Evolutionary conservation across 495 filamentous ascomycete species (phyloP).

Genomic region (Daldinia concentrica): DNA sequence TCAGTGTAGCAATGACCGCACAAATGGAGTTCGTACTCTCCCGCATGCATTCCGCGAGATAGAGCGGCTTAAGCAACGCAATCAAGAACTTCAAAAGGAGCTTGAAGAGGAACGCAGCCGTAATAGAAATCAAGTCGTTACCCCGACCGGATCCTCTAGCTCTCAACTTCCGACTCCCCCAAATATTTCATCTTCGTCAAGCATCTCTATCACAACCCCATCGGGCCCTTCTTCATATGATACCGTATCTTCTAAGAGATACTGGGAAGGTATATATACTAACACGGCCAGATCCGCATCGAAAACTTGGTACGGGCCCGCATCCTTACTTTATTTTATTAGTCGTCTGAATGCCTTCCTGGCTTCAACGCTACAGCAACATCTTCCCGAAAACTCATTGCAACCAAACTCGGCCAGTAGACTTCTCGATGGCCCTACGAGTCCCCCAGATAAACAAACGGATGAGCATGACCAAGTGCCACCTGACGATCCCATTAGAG

Average conservation of each 20-base stretch:
- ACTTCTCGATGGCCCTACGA: constrained; percentile 17
- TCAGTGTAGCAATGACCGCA: constrained; percentile 51
- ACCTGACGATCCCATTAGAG: constrained; percentile 6
- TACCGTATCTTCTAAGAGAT: constrained; percentile 20
- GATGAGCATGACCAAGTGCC: background rate
- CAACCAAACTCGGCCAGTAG: constrained; percentile 27
- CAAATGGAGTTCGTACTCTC: constrained; percentile 46
- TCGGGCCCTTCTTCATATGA: constrained; percentile 7
- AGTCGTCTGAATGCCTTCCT: constrained; percentile 49
- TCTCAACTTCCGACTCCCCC: constrained; percentile 10
- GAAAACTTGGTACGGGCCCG: constrained; percentile 52
- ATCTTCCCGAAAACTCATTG: constrained; percentile 27
- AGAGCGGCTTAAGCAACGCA: constrained; percentile 49
- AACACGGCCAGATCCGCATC: constrained; percentile 42
- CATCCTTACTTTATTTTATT: constrained; percentile 54
- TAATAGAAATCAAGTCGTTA: constrained; percentile 18
- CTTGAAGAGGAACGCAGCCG: constrained; percentile 35
- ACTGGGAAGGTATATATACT: constrained; percentile 45
- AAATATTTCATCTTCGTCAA: constrained; percentile 2
- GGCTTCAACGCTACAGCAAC: constrained; percentile 44
- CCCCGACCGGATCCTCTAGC: constrained; percentile 7
- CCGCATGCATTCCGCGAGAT: constrained; percentile 55
- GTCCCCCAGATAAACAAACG: background rate
- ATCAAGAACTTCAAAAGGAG: constrained; percentile 54
- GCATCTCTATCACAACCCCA: background rate